Evolutionary conservation across 495 filamentous ascomycete species (phyloP), one percentile per base, ranked within the genome.

Genomic region (Aeminium ludgeri): DNA sequence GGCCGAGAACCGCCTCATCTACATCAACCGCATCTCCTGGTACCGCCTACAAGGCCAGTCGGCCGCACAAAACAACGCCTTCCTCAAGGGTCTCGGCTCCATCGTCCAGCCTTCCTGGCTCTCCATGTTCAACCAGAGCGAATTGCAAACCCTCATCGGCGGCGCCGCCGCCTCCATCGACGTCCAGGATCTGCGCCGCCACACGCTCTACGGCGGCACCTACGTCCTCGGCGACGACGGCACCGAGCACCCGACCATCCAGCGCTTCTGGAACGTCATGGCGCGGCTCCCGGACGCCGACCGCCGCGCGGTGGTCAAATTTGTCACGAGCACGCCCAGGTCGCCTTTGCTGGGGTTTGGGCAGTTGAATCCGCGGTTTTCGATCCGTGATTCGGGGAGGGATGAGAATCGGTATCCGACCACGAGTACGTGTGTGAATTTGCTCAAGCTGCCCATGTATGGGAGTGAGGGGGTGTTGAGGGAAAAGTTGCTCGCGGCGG

Each of bases 91-190:
- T 1, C 69, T 97, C 3, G 71, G 80, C 11, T 66, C 78, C 40
- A 91, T 99, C 51, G 91, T 99, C 46, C 77, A 85, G 43, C 87
- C 87, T 0, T 69, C 70, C 2, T 99, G 89, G 89, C 67, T 99
- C 2, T 82, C 74, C 48, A 99, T 99, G 89, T 99, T 99, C 66
- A 97, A 97, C 57, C 89, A 95, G 50, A 67, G 72, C 6, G 89
- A 97, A 52, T 67, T 97, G 16, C 89, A 97, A 57, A 89, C 83
- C 0, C 73, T 97, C 7, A 76, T 97, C 11, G 82, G 84, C 45
- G 89, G 89, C 41, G 82, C 87, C 51, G 73, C 69, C 18, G 76
- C 77, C 13, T 76, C 84, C 32, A 87, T 96, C 45, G 76, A 93
- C 51, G 74, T 99, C 31, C 72, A 78, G 19, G 91, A 99, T 53